Base-by-base conservation (phyloP, 2,329 filamentous ascomycete species). In the Zymoseptoria tritici region DNA sequence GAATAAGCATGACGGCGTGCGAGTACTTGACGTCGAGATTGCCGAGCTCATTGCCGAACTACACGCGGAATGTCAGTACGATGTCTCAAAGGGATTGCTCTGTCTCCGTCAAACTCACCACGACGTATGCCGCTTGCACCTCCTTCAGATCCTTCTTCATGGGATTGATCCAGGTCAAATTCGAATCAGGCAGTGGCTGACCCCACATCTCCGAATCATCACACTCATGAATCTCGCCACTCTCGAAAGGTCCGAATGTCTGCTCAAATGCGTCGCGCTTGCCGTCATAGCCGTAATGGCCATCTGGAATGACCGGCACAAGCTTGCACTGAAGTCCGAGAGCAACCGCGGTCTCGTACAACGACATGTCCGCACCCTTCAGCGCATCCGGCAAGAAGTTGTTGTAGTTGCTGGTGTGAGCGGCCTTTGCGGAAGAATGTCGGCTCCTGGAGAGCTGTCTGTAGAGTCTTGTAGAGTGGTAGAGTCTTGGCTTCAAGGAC, bases 401-500 rank as follows among this genome's bases (percentile, higher is more conserved):
- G 21, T 53, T 19, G 19, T 58, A 26, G 13, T 52, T 36, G 19
- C 62, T 60, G 11, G 66, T 66, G 54, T 69, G 65, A 2, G 69
- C 63, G 60, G 6, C 67, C 68, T 16, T 57, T 13, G 4, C 62
- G 52, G 65, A 80, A 70, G 59, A 81, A 80, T 0, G 57, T 57
- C 0, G 68, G 21, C 21, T 21, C 16, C 26, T 57, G 21, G 21
- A 58, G 51, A 26, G 75, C 67, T 0, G 62, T 60, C n/a, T 70
- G 62, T 7, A 79, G 58, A 1, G 65, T 65, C 1, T 64, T 58
- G 57, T 76, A 76, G 0, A 81, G 59, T 0, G 75, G 76, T 54
- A 77, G 66, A 1, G 66, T 59, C 3, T 64, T 64, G 4, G 73
- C 67, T 57, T 77, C 70, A 42, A 77, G 65, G n/a, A 52, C 60